Evolutionary conservation across 75 land plant genomes (phyloP), one percentile per base, ranked within the genome.

Genomic region (Isoetes taiwanensis): DNA sequence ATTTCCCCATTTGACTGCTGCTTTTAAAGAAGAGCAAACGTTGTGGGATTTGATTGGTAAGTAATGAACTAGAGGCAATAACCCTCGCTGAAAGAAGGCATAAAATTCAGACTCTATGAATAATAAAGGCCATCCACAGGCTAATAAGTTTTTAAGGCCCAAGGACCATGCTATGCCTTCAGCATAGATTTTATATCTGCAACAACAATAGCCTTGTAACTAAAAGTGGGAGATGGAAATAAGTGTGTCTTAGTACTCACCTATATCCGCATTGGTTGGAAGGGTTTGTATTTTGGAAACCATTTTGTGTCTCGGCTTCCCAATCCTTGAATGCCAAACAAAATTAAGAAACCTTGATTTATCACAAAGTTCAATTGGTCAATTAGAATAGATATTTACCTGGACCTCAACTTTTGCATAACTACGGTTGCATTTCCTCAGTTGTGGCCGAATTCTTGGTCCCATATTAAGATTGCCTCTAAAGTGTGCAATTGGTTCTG

Each of bases 141-240:
- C 88, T 6, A 84, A 33, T 20, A 84, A 77, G 64, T 84, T 77
- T 38, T 84, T 84, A 50, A 74, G 63, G 55, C 88, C 80, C 2
- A 80, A 83, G 10, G 88, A 84, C 88, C 88, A 84, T 9, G 78
- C 74, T 4, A 42, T 42, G 26, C 88, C 88, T 70, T 80, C 84
- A 1, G 77, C 58, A 54, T 84, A 84, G 25, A 84, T 75, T 61
- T 80, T 84, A 52, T 77, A 84, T 52, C 88, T 84, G 57, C n/a
- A n/a, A n/a, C n/a, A n/a, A n/a, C n/a, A n/a, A n/a, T n/a, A n/a
- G n/a, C n/a, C n/a, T n/a, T n/a, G n/a, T n/a, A n/a, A n/a, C n/a
- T n/a, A n/a, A n/a, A n/a, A n/a, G n/a, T n/a, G n/a, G n/a, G n/a
- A n/a, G n/a, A n/a, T n/a, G n/a, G n/a, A n/a, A n/a, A n/a, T n/a